phyloP scores from a whole-genome alignment of 108 stramenopile species.

The Licmophora abbreviata region DNA sequence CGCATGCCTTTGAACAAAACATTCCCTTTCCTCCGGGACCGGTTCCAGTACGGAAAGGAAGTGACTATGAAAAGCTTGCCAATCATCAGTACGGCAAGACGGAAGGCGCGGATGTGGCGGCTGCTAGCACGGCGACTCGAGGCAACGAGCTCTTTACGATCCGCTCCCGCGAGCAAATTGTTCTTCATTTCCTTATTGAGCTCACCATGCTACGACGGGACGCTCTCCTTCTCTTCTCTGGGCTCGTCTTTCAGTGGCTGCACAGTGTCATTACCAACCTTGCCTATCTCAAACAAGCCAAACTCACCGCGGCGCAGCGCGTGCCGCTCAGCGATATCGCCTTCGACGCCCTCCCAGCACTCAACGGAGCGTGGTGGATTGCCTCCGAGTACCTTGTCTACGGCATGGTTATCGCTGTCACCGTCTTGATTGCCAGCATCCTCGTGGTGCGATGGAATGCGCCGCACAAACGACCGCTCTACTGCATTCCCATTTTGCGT shows the following conservation, averaged over 20 bases:
- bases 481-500: slow-evolving; percentile 14
- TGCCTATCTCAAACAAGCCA: slow-evolving; percentile 14
- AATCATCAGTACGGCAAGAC: neutral
- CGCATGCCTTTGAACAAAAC: no score
- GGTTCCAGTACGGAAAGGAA: no score
- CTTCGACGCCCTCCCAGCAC: slow-evolving; percentile 10
- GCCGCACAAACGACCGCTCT: slow-evolving; percentile 16
- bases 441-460: slow-evolving; percentile 15
- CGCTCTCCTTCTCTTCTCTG: slow-evolving; percentile 5
- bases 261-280: slow-evolving; percentile 18
- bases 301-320: slow-evolving; percentile 14
- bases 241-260: slow-evolving; percentile 11
- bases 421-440: slow-evolving; percentile 5
- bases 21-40: no score
- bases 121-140: no score
- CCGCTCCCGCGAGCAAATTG: slow-evolving; percentile 12
- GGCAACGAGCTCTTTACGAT: no score
- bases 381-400: slow-evolving; percentile 19
- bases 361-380: slow-evolving; percentile 14
- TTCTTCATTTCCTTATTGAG: slow-evolving; percentile 15
- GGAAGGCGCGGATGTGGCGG: neutral
- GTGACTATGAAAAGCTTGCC: neutral
- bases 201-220: slow-evolving; percentile 8
- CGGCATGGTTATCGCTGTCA: slow-evolving; percentile 9
- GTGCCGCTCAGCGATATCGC: slow-evolving; percentile 13